Base-by-base conservation (phyloP, 2,329 filamentous ascomycete genomes). In the Lithohypha guttulata region DNA sequence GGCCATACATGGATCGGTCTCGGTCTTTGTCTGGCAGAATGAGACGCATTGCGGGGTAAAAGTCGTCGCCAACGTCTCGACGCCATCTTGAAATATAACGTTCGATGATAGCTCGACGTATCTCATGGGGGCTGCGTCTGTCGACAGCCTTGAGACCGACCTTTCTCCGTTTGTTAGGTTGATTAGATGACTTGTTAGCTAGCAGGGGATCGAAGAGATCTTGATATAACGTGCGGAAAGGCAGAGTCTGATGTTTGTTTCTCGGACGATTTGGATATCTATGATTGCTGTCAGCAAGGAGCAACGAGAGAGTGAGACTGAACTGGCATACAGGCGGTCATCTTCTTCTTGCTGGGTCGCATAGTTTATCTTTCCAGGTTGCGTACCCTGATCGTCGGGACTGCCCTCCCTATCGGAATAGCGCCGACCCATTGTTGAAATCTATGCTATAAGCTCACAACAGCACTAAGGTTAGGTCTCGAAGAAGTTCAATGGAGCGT, bases 11-110 rank as follows among this genome's bases (percentile, higher is more conserved):
- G 13, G 82, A 81, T 33, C 91, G 76, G 53, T 96, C 86, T 26
- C 86, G 77, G 55, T 98, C 91, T 56, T 93, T 93, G 53, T 93
- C 85, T 0, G 89, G 87, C 3, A 95, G 70, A 42, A 96, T 94
- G 32, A 98, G 72, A 14, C 91, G 79, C 59, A 98, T 73, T 2
- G 85, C 89, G 0, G 91, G 91, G 55, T 91, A 96, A 52, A 98
- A 84, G 59, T 98, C 91, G 51, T 84, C 67, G 18, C 91, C 91
- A 15, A 95, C 87, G 45, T 94, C 79, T 41, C 77, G 76, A 26
- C 87, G 76, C 91, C 91, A 98, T 57, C 77, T 73, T 10, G 74
- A 72, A 50, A 98, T 84, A 64, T 94, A 98, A 6, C 80, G 71
- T 40, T 87, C 76, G 47, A 98, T 85, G 49, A 95, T 82, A 51